Evolutionary conservation across 2,329 filamentous ascomycete genomes (phyloP).

Genomic region (Fusarium verticillioides): DNA sequence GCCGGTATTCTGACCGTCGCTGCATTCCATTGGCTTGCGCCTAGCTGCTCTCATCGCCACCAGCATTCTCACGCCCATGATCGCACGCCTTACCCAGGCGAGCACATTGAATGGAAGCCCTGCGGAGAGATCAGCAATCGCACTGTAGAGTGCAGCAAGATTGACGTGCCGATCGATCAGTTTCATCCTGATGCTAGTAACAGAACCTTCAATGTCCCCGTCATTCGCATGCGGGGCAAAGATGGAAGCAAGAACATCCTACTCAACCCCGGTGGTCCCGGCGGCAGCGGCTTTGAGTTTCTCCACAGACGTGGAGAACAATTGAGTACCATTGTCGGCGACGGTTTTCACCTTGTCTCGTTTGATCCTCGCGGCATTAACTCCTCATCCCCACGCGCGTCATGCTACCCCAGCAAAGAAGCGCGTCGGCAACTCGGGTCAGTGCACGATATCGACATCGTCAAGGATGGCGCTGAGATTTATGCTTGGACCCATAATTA

Average conservation of each 20-base stretch:
- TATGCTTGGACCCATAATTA: slow-evolving; percentile 56
- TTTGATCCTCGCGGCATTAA: slow-evolving; percentile 62
- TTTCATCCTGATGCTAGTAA: slow-evolving; percentile 49
- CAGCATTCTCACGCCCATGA: background rate
- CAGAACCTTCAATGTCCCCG: slow-evolving; percentile 57
- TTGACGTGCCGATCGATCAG: slow-evolving; percentile 60
- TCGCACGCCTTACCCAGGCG: slow-evolving; percentile 15
- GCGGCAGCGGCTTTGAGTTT: slow-evolving; percentile 54
- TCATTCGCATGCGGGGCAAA: slow-evolving; percentile 57
- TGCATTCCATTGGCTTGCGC: slow-evolving; percentile 19
- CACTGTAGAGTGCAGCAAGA: slow-evolving; percentile 55
- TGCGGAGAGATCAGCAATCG: slow-evolving; percentile 54
- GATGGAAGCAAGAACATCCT: slow-evolving; percentile 57
- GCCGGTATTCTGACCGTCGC: slow-evolving; percentile 7
- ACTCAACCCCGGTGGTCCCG: slow-evolving; percentile 61
- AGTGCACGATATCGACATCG: slow-evolving; percentile 40
- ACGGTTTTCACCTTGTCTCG: slow-evolving; percentile 57
- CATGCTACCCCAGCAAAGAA: slow-evolving; percentile 53
- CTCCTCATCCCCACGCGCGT: slow-evolving; percentile 45
- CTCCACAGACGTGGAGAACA: slow-evolving; percentile 50
- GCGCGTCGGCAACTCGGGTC: slow-evolving; percentile 45
- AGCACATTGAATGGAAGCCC: slow-evolving; percentile 48
- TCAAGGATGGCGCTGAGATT: slow-evolving; percentile 51
- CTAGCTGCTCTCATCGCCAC: slow-evolving; percentile 20
- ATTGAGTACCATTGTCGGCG: slow-evolving; percentile 52